Evolutionary conservation across 2,329 filamentous ascomycete genomes (phyloP), one percentile per base, ranked within the genome.

Genomic region (Botrytis deweyae): DNA sequence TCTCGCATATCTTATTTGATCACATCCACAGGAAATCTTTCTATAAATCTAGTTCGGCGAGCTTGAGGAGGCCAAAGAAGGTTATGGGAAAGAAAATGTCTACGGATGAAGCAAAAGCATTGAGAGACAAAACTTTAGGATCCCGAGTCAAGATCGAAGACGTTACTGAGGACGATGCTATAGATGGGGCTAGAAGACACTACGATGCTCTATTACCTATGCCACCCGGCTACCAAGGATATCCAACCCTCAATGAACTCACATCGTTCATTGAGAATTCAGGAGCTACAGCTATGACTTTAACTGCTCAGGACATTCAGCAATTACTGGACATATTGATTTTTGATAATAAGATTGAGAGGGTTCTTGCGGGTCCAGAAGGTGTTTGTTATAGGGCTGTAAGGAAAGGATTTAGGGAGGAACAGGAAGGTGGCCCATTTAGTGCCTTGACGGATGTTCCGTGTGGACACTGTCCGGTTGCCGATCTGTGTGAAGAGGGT

Each of bases 381-480:
- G 80, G 79, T 22, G 77, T 81, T 29, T 78, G 80, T 7, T 84
- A 83, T 69, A 81, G 79, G 72, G 81, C 82, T 6, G 67, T 83
- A 20, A 74, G 80, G 36, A 77, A 76, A 66, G 76, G 73, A 29
- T 73, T 80, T 59, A 73, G 75, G 64, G 76, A 78, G 33, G 76
- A 85, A 42, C 58, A 61, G 83, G 74, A 84, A 87, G 73, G 86
- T 83, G 61, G 73, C 20, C 62, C 67, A 65, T 83, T 83, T 83
- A 75, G 81, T 85, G 68, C 88, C 85, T 68, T 91, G 77, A 97
- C 93, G 2, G 94, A 98, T 82, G 91, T 92, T 3, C 96, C 96
- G 1, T 99, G 96, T 82, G 95, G 95, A 2, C 88, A 90, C 72
- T 99, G 96, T 82, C 96, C 96, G 0, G 95, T 98, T 3, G 97